Evolutionary conservation across 2,329 filamentous ascomycete genomes (phyloP).

Genomic region (Ceratocystis alfenasii): DNA sequence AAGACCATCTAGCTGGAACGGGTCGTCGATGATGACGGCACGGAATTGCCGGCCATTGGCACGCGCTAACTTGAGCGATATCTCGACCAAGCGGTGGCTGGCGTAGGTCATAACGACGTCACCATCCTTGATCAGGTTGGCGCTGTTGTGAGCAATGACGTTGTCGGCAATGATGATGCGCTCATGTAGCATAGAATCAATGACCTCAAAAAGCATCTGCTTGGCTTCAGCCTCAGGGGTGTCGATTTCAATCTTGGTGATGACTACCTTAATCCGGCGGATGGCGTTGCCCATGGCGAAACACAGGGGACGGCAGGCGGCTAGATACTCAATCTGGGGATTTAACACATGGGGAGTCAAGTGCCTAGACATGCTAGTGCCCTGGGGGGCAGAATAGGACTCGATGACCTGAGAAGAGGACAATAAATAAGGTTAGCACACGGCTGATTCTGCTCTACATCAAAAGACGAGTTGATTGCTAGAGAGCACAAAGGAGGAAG

Average conservation of each 20-base stretch:
- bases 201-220: slow-evolving; percentile 60
- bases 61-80: slow-evolving; percentile 63
- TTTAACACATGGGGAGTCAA: slow-evolving; percentile 83
- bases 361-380: slow-evolving; percentile 77
- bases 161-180: slow-evolving; percentile 78
- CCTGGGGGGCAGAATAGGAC: slow-evolving; percentile 78
- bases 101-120: slow-evolving; percentile 81
- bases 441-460: neutral
- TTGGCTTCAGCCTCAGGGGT: slow-evolving; percentile 74
- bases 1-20: slow-evolving; percentile 41
- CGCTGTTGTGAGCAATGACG: slow-evolving; percentile 67
- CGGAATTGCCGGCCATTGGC: slow-evolving; percentile 60
- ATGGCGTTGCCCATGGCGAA: slow-evolving; percentile 97
- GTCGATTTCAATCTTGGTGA: slow-evolving; percentile 81
- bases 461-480: neutral
- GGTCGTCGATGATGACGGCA: slow-evolving; percentile 71
- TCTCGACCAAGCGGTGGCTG: slow-evolving; percentile 74
- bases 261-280: slow-evolving; percentile 82
- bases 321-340: slow-evolving; percentile 89
- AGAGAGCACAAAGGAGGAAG: neutral
- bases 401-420: slow-evolving; percentile 57
- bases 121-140: slow-evolving; percentile 61
- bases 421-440: slow-evolving; percentile 21
- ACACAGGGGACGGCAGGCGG: slow-evolving; percentile 86
- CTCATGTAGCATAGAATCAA: slow-evolving; percentile 83